Evolutionary conservation across 305 asterid genomes (phyloP).

Genomic region (Fraxinus sp.): DNA sequence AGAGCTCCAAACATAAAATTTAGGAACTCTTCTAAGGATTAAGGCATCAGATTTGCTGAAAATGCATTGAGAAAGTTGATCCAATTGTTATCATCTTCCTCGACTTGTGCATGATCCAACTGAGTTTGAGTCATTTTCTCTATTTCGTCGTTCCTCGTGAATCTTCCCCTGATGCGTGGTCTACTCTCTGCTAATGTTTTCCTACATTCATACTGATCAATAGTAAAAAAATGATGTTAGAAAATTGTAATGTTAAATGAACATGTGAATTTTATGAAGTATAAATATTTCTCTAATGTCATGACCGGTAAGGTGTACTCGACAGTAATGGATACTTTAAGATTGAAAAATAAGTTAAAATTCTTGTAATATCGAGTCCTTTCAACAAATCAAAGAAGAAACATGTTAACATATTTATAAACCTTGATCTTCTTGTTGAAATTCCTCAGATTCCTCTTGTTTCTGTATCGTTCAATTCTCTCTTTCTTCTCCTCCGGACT

Average conservation of each 20-base stretch:
- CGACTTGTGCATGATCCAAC: slow-evolving; percentile 48
- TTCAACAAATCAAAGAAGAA: neutral
- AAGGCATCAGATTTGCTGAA: slow-evolving; percentile 56
- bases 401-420: neutral
- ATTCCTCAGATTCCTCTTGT: slow-evolving; percentile 79
- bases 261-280: neutral
- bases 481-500: slow-evolving; percentile 84
- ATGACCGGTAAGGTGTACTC: neutral
- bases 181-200: slow-evolving; percentile 85
- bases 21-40: slow-evolving; percentile 30
- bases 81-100: slow-evolving; percentile 61
- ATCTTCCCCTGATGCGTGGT: slow-evolving; percentile 80
- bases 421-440: slow-evolving; percentile 97
- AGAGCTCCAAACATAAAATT: slow-evolving; percentile 47
- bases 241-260: too few species aligned
- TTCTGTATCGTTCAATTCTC: slow-evolving; percentile 76
- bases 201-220: slow-evolving; percentile 78
- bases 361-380: neutral
- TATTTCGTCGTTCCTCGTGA: slow-evolving; percentile 66
- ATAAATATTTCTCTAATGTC: neutral
- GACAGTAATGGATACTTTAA: neutral
- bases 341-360: neutral
- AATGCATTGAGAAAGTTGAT: slow-evolving; percentile 60
- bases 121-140: slow-evolving; percentile 42
- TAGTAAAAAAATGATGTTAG: neutral